Conservation (phyloP, 805 yeast genomes). For the Yarrowia deformans region DNA sequence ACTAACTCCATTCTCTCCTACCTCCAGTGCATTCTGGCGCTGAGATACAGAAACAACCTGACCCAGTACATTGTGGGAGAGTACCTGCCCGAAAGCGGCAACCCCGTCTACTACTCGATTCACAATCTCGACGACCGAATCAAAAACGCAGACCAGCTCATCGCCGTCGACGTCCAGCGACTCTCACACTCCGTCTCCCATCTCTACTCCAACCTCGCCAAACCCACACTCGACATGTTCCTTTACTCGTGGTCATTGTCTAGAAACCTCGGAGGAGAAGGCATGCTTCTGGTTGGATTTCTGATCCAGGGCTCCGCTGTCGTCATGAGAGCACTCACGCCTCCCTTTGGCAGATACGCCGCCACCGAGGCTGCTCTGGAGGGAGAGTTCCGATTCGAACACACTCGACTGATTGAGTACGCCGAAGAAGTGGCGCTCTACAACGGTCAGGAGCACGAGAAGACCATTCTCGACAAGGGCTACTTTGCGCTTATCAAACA, state of each 20-base stretch:
- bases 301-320: constrained; percentile 83
- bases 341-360: constrained; percentile 85
- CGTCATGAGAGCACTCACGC: constrained; percentile 76
- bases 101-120: constrained; percentile 75
- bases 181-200: constrained; percentile 74
- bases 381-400: constrained; percentile 82
- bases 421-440: constrained; percentile 88
- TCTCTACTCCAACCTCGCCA: constrained; percentile 81
- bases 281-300: constrained; percentile 75
- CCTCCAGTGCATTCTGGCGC: constrained; percentile 51
- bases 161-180: constrained; percentile 79
- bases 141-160: constrained; percentile 80
- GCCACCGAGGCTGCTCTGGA: constrained; percentile 79
- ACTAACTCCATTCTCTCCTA: constrained; percentile 69
- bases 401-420: constrained; percentile 78
- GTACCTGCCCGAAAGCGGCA: constrained; percentile 72
- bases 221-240: constrained; percentile 80
- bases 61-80: constrained; percentile 69
- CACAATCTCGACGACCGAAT: constrained; percentile 65
- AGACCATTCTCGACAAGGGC: constrained; percentile 75
- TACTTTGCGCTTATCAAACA: constrained; percentile 84
- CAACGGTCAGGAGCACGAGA: constrained; percentile 80
- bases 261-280: constrained; percentile 62
- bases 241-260: constrained; percentile 82
- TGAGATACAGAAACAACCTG: constrained; percentile 64